Conservation (phyloP, 2,329 filamentous ascomycete genomes). For the Diaporthe australafricana region DNA sequence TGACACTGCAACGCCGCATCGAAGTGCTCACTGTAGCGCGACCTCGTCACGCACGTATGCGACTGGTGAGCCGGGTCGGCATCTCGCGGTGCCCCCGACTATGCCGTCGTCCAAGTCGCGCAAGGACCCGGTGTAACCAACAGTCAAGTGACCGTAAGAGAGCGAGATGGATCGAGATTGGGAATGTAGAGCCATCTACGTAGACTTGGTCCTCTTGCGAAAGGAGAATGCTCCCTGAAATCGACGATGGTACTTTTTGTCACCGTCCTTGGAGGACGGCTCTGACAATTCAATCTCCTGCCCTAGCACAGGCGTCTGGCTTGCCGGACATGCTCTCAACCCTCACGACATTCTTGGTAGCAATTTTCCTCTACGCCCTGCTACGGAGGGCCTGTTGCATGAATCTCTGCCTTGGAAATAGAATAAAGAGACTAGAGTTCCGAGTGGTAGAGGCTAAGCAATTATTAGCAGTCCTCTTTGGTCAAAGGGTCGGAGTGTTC, state of each 20-base stretch:
- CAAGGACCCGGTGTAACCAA: background rate
- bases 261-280: background rate
- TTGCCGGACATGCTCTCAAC: background rate
- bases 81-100: background rate
- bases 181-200: background rate
- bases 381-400: constrained; percentile 12
- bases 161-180: background rate
- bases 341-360: background rate
- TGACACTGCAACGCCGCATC: background rate
- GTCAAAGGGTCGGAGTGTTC: constrained; percentile 8
- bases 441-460: constrained; percentile 5
- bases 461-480: background rate
- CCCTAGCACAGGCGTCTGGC: background rate
- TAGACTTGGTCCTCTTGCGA: too few relatives aligned
- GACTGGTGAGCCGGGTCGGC: constrained; percentile 10
- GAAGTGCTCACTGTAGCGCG: background rate
- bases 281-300: background rate
- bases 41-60: background rate
- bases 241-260: too few relatives aligned
- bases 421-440: constrained; percentile 13
- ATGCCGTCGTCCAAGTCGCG: constrained; percentile 5
- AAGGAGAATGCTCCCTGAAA: too few relatives aligned
- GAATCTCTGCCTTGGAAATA: constrained; percentile 25
- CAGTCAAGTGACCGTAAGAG: background rate
- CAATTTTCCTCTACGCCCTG: background rate